A percentile compares a stretch with the other conserved stretches of the same genome.
phyloP scores from a whole-genome alignment of 768 basidiomycete species.

The Candolleomyces eurysporus region DNA sequence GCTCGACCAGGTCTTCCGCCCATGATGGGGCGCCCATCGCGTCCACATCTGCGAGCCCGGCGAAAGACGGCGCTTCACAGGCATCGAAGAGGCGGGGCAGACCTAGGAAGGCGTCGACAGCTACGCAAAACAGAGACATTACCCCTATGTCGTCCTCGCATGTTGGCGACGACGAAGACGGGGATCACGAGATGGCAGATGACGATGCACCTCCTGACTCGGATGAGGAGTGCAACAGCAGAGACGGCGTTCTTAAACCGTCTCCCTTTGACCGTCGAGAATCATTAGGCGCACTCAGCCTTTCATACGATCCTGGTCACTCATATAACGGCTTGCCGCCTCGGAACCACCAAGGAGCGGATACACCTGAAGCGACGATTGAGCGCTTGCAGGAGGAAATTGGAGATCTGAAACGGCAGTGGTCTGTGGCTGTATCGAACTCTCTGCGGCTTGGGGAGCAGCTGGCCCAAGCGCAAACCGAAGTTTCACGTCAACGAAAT shows the following conservation, averaged over 20 bases:
- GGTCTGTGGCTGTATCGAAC: constrained; percentile 64
- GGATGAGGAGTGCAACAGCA: constrained; percentile 67
- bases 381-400: constrained; percentile 69
- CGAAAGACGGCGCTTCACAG: neutral
- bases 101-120: constrained; percentile 29
- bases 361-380: constrained; percentile 39
- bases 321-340: constrained; percentile 31
- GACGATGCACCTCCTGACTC: constrained; percentile 15
- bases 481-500: constrained; percentile 53
- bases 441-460: constrained; percentile 68
- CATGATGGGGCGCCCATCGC: neutral
- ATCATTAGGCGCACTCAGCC: constrained; percentile 25
- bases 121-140: constrained; percentile 3
- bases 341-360: constrained; percentile 20
- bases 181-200: constrained; percentile 22
- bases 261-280: constrained; percentile 41
- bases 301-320: constrained; percentile 22
- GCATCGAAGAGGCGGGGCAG: constrained; percentile 40
- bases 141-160: constrained; percentile 22
- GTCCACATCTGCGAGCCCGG: neutral
- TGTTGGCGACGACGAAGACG: constrained; percentile 39
- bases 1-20: neutral
- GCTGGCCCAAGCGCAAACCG: constrained; percentile 62
- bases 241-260: constrained; percentile 54
- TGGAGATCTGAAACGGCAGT: constrained; percentile 59